These are phyloP conservation scores for Lactifluus rugatus DNA, from an alignment of 768 basidiomycete genomes.

Conservation along the genomic window DNA sequence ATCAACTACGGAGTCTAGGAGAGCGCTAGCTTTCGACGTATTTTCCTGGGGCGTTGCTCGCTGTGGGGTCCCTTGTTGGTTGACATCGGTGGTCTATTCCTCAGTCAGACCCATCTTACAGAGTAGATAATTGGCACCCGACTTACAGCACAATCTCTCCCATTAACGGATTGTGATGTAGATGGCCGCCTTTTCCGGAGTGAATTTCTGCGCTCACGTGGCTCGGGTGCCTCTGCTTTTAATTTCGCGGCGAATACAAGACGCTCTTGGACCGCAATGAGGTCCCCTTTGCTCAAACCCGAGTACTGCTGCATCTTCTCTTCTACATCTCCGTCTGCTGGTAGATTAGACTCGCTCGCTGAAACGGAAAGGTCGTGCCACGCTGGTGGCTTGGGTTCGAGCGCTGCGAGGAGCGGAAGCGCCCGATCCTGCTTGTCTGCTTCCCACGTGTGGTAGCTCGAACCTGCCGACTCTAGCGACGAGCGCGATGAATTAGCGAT, in stretches of 20 bases:
- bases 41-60: slow-evolving; percentile 36
- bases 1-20: slow-evolving; percentile 53
- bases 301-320: slow-evolving; percentile 55
- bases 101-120: background rate
- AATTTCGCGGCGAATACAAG: slow-evolving; percentile 53
- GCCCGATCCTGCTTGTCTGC: slow-evolving; percentile 44
- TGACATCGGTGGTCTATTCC: slow-evolving; percentile 49
- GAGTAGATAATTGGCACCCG: background rate
- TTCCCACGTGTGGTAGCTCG: slow-evolving; percentile 80
- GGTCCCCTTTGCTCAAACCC: slow-evolving; percentile 63
- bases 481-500: slow-evolving; percentile 67
- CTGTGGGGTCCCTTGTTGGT: slow-evolving; percentile 33
- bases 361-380: slow-evolving; percentile 52
- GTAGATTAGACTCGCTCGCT: slow-evolving; percentile 38
- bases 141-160: slow-evolving; percentile 37
- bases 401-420: slow-evolving; percentile 44
- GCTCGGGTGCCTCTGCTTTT: slow-evolving; percentile 47
- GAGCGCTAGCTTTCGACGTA: slow-evolving; percentile 49
- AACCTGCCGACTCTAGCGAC: slow-evolving; percentile 70
- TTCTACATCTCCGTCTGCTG: slow-evolving; percentile 49
- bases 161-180: slow-evolving; percentile 68
- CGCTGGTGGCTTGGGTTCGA: slow-evolving; percentile 38
- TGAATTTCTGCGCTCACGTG: slow-evolving; percentile 57
- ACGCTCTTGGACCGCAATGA: slow-evolving; percentile 64
- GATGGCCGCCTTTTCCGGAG: slow-evolving; percentile 67